phyloP scores from a whole-genome alignment of 2,329 filamentous ascomycete species.

The Alternaria burnsii region DNA sequence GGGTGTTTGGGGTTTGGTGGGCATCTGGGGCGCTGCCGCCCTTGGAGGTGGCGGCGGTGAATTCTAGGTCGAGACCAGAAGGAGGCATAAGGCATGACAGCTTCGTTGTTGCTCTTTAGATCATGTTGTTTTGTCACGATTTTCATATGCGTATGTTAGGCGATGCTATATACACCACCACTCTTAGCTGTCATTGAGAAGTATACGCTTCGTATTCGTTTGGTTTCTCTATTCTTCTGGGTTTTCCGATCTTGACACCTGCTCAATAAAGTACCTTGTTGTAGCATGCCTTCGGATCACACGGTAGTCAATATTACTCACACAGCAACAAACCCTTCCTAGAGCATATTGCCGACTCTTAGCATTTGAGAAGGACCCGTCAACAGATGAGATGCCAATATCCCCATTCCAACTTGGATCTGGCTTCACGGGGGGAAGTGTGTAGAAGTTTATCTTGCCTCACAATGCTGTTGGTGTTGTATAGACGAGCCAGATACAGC shows the following conservation, averaged over 20 bases:
- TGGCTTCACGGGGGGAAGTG: not conserved
- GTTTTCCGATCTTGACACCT: not conserved
- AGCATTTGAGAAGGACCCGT: not conserved
- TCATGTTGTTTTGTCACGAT: conserved; percentile 1
- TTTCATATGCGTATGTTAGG: not conserved
- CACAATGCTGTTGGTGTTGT: not conserved
- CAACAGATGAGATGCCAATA: not conserved
- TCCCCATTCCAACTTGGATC: not conserved
- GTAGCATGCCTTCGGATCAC: not conserved
- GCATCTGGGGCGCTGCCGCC: conserved; percentile 75
- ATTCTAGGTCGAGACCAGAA: conserved; percentile 26
- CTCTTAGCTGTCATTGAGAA: conserved; percentile 2
- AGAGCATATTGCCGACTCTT: not conserved
- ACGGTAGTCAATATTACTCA: not conserved
- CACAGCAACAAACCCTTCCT: not conserved
- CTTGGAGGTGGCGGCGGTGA: conserved; percentile 55
- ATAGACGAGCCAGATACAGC: not conserved
- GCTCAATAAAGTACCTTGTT: not conserved
- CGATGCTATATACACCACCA: conserved; percentile 11
- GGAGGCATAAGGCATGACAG: not conserved
- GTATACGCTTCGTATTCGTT: not conserved
- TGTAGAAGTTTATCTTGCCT: not conserved
- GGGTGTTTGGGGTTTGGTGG: conserved; percentile 78
- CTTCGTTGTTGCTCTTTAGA: not conserved
- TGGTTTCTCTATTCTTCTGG: not conserved